Evolutionary conservation across 108 stramenopile species (phyloP).

Genomic region (Fistulifera pelliculosa): DNA sequence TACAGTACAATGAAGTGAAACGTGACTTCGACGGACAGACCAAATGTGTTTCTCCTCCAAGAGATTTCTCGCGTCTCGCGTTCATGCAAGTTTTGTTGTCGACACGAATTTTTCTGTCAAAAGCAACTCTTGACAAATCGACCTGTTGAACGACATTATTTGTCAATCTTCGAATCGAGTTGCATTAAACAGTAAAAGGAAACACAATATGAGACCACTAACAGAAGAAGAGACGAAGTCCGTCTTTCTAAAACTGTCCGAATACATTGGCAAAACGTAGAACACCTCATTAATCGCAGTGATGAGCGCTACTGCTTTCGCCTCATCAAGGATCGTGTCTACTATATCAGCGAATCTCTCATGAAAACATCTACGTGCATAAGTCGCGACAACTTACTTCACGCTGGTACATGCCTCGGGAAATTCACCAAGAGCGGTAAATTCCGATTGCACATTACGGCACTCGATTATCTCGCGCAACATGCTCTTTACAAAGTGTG

Average conservation of each 20-base stretch:
- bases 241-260: conserved; percentile 93
- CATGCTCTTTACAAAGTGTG: conserved; percentile 98
- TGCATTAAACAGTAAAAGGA: too few species aligned
- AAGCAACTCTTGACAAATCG: too few species aligned
- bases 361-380: conserved; percentile 81
- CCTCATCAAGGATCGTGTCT: conserved; percentile 89
- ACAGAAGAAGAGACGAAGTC: conserved; percentile 97
- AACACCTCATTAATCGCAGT: conserved; percentile 79
- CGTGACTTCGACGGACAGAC: too few species aligned
- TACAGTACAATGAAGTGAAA: too few species aligned
- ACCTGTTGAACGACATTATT: too few species aligned
- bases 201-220: conserved; percentile 81
- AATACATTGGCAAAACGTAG: conserved; percentile 95
- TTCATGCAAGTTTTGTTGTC: too few species aligned
- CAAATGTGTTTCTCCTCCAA: too few species aligned
- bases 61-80: too few species aligned
- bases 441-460: conserved; percentile 92
- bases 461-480: conserved; percentile 91
- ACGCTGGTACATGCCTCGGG: conserved; percentile 94
- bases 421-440: conserved; percentile 97
- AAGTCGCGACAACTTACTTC: conserved; percentile 74
- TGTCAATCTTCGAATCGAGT: too few species aligned
- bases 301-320: conserved; percentile 86
- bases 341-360: conserved; percentile 86
- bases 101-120: too few species aligned